A percentile compares a stretch with the other conserved stretches of the same genome.
Evolutionary conservation across 2,329 filamentous ascomycete species (phyloP).

Genomic region (Penicillium sp.): DNA sequence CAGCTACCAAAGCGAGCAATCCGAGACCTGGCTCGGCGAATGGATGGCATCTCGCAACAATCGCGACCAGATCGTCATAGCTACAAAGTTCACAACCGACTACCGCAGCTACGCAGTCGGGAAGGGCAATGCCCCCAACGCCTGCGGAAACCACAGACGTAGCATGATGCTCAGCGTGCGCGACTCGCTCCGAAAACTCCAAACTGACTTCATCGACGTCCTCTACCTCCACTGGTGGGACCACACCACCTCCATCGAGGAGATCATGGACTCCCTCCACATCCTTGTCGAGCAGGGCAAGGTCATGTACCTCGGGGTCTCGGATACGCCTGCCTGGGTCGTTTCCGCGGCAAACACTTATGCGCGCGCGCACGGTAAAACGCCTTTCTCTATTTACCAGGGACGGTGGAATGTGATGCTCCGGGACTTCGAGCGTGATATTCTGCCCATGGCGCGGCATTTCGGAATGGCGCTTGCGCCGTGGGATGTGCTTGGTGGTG

Average conservation of each 20-base stretch:
- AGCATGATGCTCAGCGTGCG: slow-evolving; percentile 44
- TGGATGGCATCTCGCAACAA: slow-evolving; percentile 66
- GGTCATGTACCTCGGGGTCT: slow-evolving; percentile 44
- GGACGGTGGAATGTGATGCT: slow-evolving; percentile 41
- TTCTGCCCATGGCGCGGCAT: slow-evolving; percentile 42
- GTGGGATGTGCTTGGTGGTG: slow-evolving; percentile 59
- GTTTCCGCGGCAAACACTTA: slow-evolving; percentile 42
- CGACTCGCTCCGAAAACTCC: slow-evolving; percentile 48
- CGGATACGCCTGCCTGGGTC: slow-evolving; percentile 43
- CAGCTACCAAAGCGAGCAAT: slow-evolving; percentile 65
- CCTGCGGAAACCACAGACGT: slow-evolving; percentile 44
- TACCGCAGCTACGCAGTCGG: slow-evolving; percentile 43
- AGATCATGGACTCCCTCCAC: slow-evolving; percentile 31
- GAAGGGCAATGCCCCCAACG: slow-evolving; percentile 42
- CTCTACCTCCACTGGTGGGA: slow-evolving; percentile 59
- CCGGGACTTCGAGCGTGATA: slow-evolving; percentile 44
- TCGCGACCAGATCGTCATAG: slow-evolving; percentile 68
- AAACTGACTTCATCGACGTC: slow-evolving; percentile 53
- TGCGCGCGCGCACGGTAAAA: slow-evolving; percentile 40
- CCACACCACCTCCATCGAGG: slow-evolving; percentile 36
- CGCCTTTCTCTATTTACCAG: slow-evolving; percentile 42
- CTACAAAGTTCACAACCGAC: slow-evolving; percentile 66
- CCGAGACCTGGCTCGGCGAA: slow-evolving; percentile 66
- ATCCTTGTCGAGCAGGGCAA: slow-evolving; percentile 41
- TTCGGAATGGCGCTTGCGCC: slow-evolving; percentile 52